Conservation (phyloP, 371 early-diverging fungal species). For the Mortierella sp. region DNA sequence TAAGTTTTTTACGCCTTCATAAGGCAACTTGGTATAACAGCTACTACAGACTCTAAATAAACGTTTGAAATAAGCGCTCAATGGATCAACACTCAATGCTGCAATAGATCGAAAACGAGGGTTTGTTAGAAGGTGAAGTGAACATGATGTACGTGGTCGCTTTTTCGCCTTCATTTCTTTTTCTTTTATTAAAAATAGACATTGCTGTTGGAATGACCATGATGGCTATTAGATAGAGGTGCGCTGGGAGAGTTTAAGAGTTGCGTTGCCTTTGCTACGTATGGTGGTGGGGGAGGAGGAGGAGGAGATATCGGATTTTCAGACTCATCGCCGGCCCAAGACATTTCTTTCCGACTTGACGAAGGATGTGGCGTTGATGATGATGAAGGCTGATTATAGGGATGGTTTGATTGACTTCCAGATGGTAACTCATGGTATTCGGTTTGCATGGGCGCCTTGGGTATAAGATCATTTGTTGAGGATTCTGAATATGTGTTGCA, state of each 20-base stretch:
- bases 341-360: background rate
- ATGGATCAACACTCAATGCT: too few relatives aligned
- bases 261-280: conserved; percentile 13
- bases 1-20: too few relatives aligned
- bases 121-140: too few relatives aligned
- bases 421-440: background rate
- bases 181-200: too few relatives aligned
- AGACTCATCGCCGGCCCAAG: conserved; percentile 2
- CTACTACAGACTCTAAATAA: too few relatives aligned
- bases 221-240: background rate
- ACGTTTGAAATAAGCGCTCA: too few relatives aligned
- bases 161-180: too few relatives aligned
- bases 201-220: too few relatives aligned
- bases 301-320: background rate
- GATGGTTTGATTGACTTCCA: background rate
- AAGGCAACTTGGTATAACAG: too few relatives aligned
- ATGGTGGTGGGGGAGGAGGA: conserved; percentile 22
- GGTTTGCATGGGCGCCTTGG: background rate
- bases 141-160: too few relatives aligned
- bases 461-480: background rate
- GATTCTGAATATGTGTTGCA: conserved; percentile 7
- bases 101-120: too few relatives aligned
- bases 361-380: conserved; percentile 2
- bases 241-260: conserved; percentile 16
- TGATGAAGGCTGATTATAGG: background rate